Evolutionary conservation across 2,329 filamentous ascomycete species (phyloP), one percentile per base, ranked within the genome.

Genomic region (Ophiocordyceps camponoti-rufipedis): DNA sequence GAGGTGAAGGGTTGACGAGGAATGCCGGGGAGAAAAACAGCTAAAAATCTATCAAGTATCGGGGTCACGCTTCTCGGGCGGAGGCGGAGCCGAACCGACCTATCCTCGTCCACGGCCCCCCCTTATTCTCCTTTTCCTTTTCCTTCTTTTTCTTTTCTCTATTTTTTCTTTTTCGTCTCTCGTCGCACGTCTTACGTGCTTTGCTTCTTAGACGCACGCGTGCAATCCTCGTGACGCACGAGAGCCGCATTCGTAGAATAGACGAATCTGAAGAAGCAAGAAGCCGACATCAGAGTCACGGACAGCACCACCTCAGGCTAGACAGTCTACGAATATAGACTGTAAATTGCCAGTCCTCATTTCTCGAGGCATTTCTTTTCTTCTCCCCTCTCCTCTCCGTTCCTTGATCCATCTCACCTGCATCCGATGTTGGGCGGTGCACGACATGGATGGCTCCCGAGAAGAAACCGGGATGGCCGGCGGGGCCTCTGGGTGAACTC

Each of bases 1-100:
- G 13, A 31, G 43, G 47, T 43, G 47, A 48, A 31, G 9, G 5
- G 23, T 5, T 23, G 23, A 23, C 19, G 16, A 35, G 29, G 5
- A 28, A 44, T 46, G 35, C 33, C 33, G 33, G 33, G 33, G n/a
- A 39, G 10, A 19, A n/a, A 39, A 16, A 16, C 14, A 5, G 35
- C 35, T 19, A 41, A 47, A 51, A 47, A 50, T 43, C 40, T 51
- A 45, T 23, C n/a, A n/a, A n/a, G n/a, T n/a, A n/a, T 23, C 23
- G 23, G 23, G 23, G 46, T 38, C 35, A 38, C 35, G 35, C 16
- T 16, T 39, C 35, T 39, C 35, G 35, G 35, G 35, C n/a, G 16
- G 16, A 39, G 35, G 35, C 35, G 35, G 35, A 9, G n/a, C 35
- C n/a, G 35, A 39, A 11, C 35, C 9, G 35, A 39, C 10, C n/a